Conservation (phyloP, 257 asterid species). For the Solanum appendiculatum region DNA sequence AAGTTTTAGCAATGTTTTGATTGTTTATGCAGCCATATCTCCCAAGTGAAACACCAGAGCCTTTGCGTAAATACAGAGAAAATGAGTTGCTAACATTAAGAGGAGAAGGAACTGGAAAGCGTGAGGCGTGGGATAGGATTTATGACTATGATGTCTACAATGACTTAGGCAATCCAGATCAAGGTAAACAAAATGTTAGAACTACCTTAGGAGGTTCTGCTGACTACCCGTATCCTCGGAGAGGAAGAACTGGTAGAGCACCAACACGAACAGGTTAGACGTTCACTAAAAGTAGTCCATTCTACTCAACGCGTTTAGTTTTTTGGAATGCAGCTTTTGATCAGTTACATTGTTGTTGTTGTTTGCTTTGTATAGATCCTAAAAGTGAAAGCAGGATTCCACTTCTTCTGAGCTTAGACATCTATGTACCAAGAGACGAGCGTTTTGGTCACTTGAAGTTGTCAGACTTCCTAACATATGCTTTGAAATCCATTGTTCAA, state of each 20-base stretch:
- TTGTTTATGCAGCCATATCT: constrained; percentile 14
- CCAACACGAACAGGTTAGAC: background rate
- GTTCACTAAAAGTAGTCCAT: background rate
- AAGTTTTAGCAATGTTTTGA: background rate
- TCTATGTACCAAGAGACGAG: constrained; percentile 29
- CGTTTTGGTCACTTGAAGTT: constrained; percentile 23
- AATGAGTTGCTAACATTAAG: constrained; percentile 17
- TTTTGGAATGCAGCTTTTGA: background rate
- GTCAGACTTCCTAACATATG: constrained; percentile 10
- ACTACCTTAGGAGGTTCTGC: constrained; percentile 23
- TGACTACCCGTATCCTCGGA: constrained; percentile 11
- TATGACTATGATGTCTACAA: constrained; percentile 29
- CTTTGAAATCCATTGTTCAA: constrained; percentile 10
- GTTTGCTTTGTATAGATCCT: constrained; percentile 8
- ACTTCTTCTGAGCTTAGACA: background rate
- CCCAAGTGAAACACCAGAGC: constrained; percentile 25
- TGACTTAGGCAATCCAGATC: constrained; percentile 29
- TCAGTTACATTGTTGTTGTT: background rate
- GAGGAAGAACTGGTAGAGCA: constrained; percentile 6
- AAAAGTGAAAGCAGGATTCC: constrained; percentile 18
- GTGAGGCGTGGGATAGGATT: constrained; percentile 27
- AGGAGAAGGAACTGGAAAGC: constrained; percentile 26
- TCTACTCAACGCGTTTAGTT: background rate
- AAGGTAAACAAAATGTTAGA: constrained; percentile 4
- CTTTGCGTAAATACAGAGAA: constrained; percentile 16